Percentiles rank a stretch among this genome's conserved stretches.
These are phyloP conservation scores for Komagataella ulmi DNA, from an alignment of 805 yeast genomes.

Conservation along the genomic window DNA sequence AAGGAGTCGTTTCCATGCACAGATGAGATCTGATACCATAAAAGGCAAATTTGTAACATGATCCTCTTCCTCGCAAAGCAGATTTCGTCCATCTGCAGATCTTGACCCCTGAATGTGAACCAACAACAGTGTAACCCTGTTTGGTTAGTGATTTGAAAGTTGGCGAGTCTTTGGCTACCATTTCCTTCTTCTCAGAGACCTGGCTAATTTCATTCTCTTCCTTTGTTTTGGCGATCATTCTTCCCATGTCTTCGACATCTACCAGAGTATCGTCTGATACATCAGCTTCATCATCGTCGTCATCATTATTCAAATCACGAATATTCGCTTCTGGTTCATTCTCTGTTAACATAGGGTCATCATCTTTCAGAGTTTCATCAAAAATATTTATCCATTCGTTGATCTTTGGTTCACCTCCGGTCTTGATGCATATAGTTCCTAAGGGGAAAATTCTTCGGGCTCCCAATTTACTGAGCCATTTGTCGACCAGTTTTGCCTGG, in stretches of 20 bases:
- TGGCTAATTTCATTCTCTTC: slow-evolving; percentile 15
- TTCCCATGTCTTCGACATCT: slow-evolving; percentile 86
- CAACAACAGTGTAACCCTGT: slow-evolving; percentile 88
- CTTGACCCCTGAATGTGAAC: slow-evolving; percentile 90
- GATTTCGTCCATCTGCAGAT: slow-evolving; percentile 95
- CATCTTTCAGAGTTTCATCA: slow-evolving; percentile 48
- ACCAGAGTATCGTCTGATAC: slow-evolving; percentile 34
- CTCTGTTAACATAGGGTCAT: slow-evolving; percentile 37
- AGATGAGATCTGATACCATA: slow-evolving; percentile 84
- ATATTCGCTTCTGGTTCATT: slow-evolving; percentile 4
- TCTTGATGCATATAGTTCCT: slow-evolving; percentile 74
- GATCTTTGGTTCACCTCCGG: slow-evolving; percentile 43
- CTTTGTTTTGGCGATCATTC: slow-evolving; percentile 21
- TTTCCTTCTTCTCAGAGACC: slow-evolving; percentile 35
- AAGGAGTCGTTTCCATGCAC: slow-evolving; percentile 94
- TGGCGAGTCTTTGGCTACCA: slow-evolving; percentile 86
- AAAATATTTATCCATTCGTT: slow-evolving; percentile 57
- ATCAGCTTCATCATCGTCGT: slow-evolving; percentile 8
- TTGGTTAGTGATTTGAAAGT: slow-evolving; percentile 80
- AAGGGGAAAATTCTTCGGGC: slow-evolving; percentile 74
- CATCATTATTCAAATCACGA: slow-evolving; percentile 5
- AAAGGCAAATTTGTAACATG: slow-evolving; percentile 86
- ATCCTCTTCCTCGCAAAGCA: slow-evolving; percentile 87
- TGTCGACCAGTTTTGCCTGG: slow-evolving; percentile 68
- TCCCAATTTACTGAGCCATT: slow-evolving; percentile 70